Percentiles rank a stretch among this genome's conserved stretches.
phyloP scores from a whole-genome alignment of 495 filamentous ascomycete genomes.

The Tuber umbilicatum region DNA sequence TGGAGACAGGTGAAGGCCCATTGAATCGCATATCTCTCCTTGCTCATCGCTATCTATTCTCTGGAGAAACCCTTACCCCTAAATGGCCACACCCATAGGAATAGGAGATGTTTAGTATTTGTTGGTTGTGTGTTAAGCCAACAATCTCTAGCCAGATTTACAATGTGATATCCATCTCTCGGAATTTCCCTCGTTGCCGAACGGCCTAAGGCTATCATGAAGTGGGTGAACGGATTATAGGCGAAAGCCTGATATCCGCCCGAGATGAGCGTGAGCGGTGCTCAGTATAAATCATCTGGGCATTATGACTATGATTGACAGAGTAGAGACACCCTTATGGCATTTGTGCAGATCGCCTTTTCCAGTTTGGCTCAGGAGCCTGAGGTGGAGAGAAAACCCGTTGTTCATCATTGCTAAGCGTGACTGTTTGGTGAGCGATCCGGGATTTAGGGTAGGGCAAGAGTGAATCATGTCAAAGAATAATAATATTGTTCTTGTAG shows the following conservation, averaged over 20 bases:
- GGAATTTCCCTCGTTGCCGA: not conserved
- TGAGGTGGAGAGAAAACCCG: not conserved
- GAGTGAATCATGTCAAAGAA: not conserved
- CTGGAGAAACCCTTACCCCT: not conserved
- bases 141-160: not conserved
- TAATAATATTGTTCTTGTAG: too few relatives aligned
- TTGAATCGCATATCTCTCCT: not conserved
- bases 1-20: not conserved
- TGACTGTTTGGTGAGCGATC: not conserved
- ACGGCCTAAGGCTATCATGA: not conserved
- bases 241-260: not conserved
- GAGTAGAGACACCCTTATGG: not conserved
- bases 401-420: not conserved
- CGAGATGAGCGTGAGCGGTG: not conserved
- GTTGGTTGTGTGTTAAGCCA: not conserved
- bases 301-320: not conserved
- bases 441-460: not conserved
- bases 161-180: not conserved
- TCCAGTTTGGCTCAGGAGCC: not conserved
- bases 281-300: not conserved
- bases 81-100: not conserved
- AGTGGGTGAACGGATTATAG: not conserved
- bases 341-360: not conserved
- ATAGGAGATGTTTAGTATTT: not conserved
- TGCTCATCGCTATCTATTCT: not conserved